Evolutionary conservation across 306 rosid genomes (phyloP), one percentile per base, ranked within the genome.

Genomic region (Cicer yamashitae): DNA sequence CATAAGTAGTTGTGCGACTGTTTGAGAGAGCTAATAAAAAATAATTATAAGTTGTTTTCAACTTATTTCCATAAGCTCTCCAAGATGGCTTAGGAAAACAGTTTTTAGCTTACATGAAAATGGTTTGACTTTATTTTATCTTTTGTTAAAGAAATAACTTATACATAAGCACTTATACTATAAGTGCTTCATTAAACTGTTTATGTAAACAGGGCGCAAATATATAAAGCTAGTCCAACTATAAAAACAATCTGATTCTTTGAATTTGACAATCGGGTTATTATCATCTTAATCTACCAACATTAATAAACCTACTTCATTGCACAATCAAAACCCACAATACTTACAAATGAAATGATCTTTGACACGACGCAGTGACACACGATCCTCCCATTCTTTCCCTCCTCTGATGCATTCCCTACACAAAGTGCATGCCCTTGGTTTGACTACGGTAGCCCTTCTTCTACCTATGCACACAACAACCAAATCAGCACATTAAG

Each of bases 351-450:
- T 91, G 88, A 90, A 94, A 85, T 94, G 98, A 84, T 88, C 84
- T 77, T 94, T 94, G 38, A 87, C 93, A 13, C 98, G 98, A 4
- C 86, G 93, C 51, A 94, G 39, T 40, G 97, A 72, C 45, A 94
- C 86, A 0, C 89, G 90, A 43, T 94, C 88, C 81, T 90, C 96
- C 98, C 98, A 90, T 70, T 83, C 90, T 69, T 89, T 75, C n/a
- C 90, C 98, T 10, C 86, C 98, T 89, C 97, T 87, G 70, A 94
- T 89, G 84, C 98, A 94, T 81, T 94, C 98, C 85, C 98, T 89
- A 79, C 97, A 94, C 39, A 91, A 81, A 76, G 97, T 94, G 88
- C 98, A 94, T 5, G 77, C 84, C 71, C 98, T 85, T 7, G 98
- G 93, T 11, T 77, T 86, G 54, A 83, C 88, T 59, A 86, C 96